Evolutionary conservation across 768 basidiomycete genomes (phyloP).

Genomic region (Rubroboletus satanas): DNA sequence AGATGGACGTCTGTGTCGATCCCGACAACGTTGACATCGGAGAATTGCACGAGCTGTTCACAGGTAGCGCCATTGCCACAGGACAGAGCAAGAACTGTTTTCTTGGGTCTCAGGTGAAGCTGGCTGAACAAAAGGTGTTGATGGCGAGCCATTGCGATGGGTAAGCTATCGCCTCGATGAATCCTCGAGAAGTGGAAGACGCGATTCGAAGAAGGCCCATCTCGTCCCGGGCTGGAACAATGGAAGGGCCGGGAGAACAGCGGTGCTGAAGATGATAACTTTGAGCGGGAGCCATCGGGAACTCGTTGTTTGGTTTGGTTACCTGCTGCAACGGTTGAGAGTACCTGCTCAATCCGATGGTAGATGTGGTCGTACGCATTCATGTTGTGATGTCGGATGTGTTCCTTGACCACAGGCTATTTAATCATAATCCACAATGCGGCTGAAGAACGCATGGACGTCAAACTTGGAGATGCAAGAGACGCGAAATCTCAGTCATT

Average conservation of each 20-base stretch:
- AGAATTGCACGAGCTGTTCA: slow-evolving; percentile 4
- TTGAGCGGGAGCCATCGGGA: not conserved
- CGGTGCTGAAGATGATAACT: not conserved
- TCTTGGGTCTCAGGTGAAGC: slow-evolving; percentile 1
- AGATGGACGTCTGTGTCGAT: slow-evolving; percentile 2
- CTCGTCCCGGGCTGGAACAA: not conserved
- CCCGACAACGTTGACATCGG: slow-evolving; percentile 6
- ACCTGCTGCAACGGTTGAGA: not conserved
- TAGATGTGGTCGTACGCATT: not conserved
- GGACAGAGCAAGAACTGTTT: slow-evolving; percentile 5
- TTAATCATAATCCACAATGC: not conserved
- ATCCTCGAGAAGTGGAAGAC: slow-evolving; percentile 7
- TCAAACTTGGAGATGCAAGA: too few relatives aligned
- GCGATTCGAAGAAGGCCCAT: not conserved
- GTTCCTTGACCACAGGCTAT: not conserved
- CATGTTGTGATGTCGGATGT: not conserved
- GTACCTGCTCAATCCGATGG: not conserved
- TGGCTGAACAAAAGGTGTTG: slow-evolving; percentile 8
- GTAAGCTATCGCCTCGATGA: slow-evolving; percentile 1
- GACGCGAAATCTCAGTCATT: not conserved
- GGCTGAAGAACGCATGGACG: not conserved
- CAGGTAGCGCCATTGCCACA: slow-evolving; percentile 1
- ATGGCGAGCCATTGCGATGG: slow-evolving; percentile 6
- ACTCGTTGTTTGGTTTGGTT: not conserved
- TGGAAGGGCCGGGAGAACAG: not conserved